These are phyloP conservation scores for Aspergillus ostianus DNA, from an alignment of 495 filamentous ascomycete genomes.

Conservation along the genomic window DNA sequence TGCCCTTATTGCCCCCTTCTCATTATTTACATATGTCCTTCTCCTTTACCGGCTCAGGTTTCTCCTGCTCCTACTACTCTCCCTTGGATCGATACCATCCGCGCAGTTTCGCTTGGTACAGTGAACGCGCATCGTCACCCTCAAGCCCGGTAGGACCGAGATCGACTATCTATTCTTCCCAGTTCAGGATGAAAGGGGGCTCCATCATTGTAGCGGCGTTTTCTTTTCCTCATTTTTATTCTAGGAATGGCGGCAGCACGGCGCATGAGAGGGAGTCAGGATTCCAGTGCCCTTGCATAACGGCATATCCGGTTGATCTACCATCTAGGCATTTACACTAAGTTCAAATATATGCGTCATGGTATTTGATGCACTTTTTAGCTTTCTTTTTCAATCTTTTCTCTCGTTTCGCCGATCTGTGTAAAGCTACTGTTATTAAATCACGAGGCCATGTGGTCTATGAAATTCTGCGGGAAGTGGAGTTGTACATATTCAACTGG, in stretches of 20 bases:
- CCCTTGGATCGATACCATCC: too few relatives aligned
- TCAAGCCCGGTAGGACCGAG: background rate
- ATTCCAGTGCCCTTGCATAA: background rate
- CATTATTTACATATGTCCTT: background rate
- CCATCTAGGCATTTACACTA: background rate
- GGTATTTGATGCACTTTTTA: too few relatives aligned
- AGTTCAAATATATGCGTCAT: background rate
- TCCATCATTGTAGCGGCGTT: background rate
- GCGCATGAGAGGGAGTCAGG: background rate
- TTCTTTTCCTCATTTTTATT: background rate
- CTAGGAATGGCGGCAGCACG: background rate
- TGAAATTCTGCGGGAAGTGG: too few relatives aligned
- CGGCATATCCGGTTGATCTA: background rate
- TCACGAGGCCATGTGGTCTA: too few relatives aligned
- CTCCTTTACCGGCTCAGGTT: background rate
- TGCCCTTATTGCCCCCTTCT: background rate
- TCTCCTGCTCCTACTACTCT: too few relatives aligned
- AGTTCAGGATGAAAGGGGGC: background rate
- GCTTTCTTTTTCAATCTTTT: too few relatives aligned
- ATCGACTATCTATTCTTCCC: background rate
- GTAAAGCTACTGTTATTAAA: too few relatives aligned
- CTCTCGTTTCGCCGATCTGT: too few relatives aligned
- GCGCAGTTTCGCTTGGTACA: background rate
- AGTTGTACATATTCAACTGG: too few relatives aligned
- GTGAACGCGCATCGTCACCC: background rate